These are phyloP conservation scores for Kregervanrija pseudodelftensis DNA, from an alignment of 805 yeast genomes.

Conservation along the genomic window DNA sequence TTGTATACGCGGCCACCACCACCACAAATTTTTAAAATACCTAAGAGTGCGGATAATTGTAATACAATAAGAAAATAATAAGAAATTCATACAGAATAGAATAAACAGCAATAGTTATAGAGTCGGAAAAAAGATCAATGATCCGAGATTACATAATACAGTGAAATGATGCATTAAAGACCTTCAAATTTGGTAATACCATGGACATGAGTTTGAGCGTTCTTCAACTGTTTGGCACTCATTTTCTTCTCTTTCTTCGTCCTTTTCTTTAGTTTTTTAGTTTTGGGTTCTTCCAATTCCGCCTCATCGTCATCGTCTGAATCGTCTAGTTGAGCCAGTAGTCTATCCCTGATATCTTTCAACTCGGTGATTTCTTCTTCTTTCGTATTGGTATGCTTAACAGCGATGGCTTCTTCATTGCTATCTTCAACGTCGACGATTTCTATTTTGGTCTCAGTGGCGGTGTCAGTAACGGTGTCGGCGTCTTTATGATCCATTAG, in stretches of 20 bases:
- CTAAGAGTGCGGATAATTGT: no score
- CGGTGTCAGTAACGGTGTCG: constrained; percentile 2
- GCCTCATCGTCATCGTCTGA: constrained; percentile 16
- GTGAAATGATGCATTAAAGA: constrained; percentile 23
- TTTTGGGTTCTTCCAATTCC: constrained; percentile 8
- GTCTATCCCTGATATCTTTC: constrained; percentile 18
- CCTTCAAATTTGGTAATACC: constrained; percentile 64
- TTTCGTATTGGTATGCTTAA: neutral
- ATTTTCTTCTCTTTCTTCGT: constrained; percentile 29
- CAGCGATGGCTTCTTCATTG: constrained; percentile 13
- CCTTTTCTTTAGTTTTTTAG: constrained; percentile 23
- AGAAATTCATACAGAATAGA: no score
- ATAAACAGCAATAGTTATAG: no score
- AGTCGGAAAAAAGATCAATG: no score
- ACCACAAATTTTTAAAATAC: no score
- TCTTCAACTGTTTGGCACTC: constrained; percentile 39
- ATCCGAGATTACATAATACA: no score
- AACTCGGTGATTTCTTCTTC: constrained; percentile 20
- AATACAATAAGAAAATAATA: no score
- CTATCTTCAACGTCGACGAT: constrained; percentile 8
- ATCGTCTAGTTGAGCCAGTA: constrained; percentile 21
- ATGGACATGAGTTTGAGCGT: constrained; percentile 47
- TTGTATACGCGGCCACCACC: no score
- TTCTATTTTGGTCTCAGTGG: constrained; percentile 6
- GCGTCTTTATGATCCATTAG: neutral